Percentiles rank a stretch among this genome's conserved stretches.
These are phyloP conservation scores for Akanthomyces lecanii DNA, from an alignment of 2,329 filamentous ascomycete genomes.

Conservation along the genomic window DNA sequence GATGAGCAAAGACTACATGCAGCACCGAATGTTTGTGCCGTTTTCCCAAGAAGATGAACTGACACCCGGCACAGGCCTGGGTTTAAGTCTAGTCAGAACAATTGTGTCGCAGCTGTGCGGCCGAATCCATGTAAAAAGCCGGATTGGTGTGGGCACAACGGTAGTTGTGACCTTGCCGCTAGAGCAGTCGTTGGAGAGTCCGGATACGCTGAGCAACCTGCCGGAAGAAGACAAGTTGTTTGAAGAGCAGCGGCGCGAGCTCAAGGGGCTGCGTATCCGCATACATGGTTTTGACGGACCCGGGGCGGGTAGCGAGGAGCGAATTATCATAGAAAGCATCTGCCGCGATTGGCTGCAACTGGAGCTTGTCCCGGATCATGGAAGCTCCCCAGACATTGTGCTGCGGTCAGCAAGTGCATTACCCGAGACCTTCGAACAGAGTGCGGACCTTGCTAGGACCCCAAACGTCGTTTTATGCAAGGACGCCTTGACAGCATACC, in stretches of 20 bases:
- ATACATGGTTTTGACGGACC: not conserved
- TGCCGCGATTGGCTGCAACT: not conserved
- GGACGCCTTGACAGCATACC: not conserved
- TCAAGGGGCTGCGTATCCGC: not conserved
- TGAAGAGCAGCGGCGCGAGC: not conserved
- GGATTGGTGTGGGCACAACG: slow-evolving; percentile 48
- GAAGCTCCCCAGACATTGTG: not conserved
- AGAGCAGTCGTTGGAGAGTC: not conserved
- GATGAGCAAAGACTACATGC: slow-evolving; percentile 58
- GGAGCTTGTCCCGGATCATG: not conserved
- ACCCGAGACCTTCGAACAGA: not conserved
- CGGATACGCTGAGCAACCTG: not conserved
- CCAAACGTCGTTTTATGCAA: slow-evolving; percentile 1
- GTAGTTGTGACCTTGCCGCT: not conserved
- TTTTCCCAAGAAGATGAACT: slow-evolving; percentile 61
- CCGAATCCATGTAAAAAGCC: slow-evolving; percentile 52
- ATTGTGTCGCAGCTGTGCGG: slow-evolving; percentile 59
- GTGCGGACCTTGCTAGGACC: not conserved
- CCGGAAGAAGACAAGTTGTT: not conserved
- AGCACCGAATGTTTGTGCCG: slow-evolving; percentile 55
- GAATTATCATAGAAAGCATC: not conserved
- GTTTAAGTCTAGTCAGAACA: slow-evolving; percentile 58
- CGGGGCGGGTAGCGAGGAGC: not conserved
- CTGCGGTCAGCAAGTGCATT: not conserved
- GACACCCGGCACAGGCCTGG: slow-evolving; percentile 57